Conservation (phyloP, 495 filamentous ascomycete genomes). For the Xylaria sp. region DNA sequence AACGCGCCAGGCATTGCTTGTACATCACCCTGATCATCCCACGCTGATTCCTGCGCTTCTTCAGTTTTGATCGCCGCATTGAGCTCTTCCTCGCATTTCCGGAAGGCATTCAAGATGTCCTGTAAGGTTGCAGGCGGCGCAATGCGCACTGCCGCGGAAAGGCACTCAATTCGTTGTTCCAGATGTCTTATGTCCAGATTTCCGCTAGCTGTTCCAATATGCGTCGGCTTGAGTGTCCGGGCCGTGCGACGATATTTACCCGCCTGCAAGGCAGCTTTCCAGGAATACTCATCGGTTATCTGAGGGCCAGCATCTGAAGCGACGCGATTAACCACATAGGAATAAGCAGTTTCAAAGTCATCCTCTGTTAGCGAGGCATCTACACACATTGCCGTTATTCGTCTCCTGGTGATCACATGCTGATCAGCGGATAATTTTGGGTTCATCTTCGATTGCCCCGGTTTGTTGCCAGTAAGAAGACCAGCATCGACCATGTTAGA, state of each 20-base stretch:
- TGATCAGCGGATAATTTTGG: slow-evolving; percentile 30
- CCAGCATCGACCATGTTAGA: slow-evolving; percentile 77
- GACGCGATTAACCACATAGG: slow-evolving; percentile 80
- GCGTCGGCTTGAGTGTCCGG: slow-evolving; percentile 53
- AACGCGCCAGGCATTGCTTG: slow-evolving; percentile 74
- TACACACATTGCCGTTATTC: slow-evolving; percentile 87
- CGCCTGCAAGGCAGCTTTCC: slow-evolving; percentile 90
- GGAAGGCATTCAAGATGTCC: slow-evolving; percentile 85
- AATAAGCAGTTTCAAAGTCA: slow-evolving; percentile 97
- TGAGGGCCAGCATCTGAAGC: slow-evolving; percentile 32
- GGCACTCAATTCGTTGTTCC: slow-evolving; percentile 88
- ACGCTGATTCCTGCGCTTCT: slow-evolving; percentile 73
- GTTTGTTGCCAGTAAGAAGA: slow-evolving; percentile 49
- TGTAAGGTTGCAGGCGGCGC: slow-evolving; percentile 79
- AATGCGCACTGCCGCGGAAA: slow-evolving; percentile 82
- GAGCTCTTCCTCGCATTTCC: slow-evolving; percentile 87
- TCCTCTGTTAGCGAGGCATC: slow-evolving; percentile 83
- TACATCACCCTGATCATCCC: slow-evolving; percentile 71
- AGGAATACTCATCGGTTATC: slow-evolving; percentile 78
- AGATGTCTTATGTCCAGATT: slow-evolving; percentile 68
- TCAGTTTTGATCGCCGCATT: slow-evolving; percentile 72
- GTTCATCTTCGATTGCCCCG: slow-evolving; percentile 16
- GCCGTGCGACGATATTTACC: slow-evolving; percentile 73
- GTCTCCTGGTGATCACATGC: slow-evolving; percentile 57
- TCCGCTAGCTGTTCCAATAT: slow-evolving; percentile 59